Percentiles rank a stretch among this genome's conserved stretches.
phyloP scores from a whole-genome alignment of 768 basidiomycete species.

The Termitomyces sp. region DNA sequence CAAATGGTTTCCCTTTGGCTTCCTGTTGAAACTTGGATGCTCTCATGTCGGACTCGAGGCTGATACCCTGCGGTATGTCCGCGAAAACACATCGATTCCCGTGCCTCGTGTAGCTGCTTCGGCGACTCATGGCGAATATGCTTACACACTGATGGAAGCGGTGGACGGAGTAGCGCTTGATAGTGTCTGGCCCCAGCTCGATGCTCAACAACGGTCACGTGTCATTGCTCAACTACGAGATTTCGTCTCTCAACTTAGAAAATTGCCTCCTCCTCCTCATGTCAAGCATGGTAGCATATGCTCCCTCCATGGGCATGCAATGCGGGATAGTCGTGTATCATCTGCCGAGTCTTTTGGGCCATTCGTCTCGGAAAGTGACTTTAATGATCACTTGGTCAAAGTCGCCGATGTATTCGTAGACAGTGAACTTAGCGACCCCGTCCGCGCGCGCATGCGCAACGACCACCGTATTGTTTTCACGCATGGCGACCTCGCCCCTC shows the following conservation, averaged over 20 bases:
- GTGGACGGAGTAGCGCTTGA: slow-evolving; percentile 1
- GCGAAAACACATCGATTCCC: slow-evolving; percentile 6
- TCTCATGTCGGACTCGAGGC: slow-evolving; percentile 5
- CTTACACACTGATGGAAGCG: slow-evolving; percentile 5
- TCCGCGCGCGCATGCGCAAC: slow-evolving; percentile 4
- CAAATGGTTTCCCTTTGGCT: slow-evolving; percentile 9
- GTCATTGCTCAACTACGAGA: slow-evolving; percentile 4
- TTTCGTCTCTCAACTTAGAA: slow-evolving; percentile 3
- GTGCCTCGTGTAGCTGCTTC: slow-evolving; percentile 5
- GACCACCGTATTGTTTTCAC: slow-evolving; percentile 20
- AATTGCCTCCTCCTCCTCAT: not conserved
- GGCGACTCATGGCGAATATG: not conserved
- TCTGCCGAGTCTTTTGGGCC: not conserved
- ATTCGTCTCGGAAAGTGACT: slow-evolving; percentile 2
- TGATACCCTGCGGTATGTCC: slow-evolving; percentile 7
- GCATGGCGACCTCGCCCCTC: slow-evolving; percentile 37
- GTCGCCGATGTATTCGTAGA: slow-evolving; percentile 6
- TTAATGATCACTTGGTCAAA: slow-evolving; percentile 6
- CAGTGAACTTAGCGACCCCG: slow-evolving; percentile 1
- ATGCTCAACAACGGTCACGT: slow-evolving; percentile 5
- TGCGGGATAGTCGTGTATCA: slow-evolving; percentile 6
- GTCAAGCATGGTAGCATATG: not conserved
- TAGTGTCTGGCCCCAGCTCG: not conserved
- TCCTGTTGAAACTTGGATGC: slow-evolving; percentile 3
- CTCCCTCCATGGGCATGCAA: slow-evolving; percentile 4